Conservation (phyloP, 1,139 yeast genomes). For the Protomyces lactucae-debilis region DNA sequence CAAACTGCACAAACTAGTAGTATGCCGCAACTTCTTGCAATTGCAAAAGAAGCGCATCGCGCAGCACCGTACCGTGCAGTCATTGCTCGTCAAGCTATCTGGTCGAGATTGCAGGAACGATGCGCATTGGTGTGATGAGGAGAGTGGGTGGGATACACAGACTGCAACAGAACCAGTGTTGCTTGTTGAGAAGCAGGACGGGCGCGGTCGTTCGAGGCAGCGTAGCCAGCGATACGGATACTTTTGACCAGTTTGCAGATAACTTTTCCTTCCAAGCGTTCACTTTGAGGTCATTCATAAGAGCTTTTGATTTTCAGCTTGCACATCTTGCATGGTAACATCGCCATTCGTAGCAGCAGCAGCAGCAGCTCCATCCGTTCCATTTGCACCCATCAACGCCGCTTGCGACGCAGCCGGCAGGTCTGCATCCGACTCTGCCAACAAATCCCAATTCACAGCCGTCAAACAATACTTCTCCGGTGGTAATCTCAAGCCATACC, state of each 20-base stretch:
- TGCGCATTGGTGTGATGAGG: background rate
- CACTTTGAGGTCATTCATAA: background rate
- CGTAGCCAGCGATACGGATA: background rate
- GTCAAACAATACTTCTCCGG: constrained; percentile 89
- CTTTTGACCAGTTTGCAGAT: background rate
- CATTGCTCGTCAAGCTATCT: background rate
- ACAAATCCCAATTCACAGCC: background rate
- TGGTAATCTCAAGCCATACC: constrained; percentile 90
- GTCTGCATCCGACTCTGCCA: background rate
- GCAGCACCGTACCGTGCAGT: background rate
- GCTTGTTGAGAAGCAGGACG: background rate
- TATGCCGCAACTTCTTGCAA: background rate
- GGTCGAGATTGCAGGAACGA: background rate
- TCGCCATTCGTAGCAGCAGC: background rate
- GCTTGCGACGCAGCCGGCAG: background rate
- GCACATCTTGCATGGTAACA: background rate
- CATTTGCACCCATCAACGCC: background rate
- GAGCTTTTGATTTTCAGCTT: background rate
- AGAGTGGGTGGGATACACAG: background rate
- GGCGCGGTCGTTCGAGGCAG: background rate
- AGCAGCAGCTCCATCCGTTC: background rate
- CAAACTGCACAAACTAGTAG: background rate
- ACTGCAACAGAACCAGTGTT: background rate
- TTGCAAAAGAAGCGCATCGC: background rate
- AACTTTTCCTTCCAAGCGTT: no score